phyloP scores from a whole-genome alignment of 2,329 filamentous ascomycete species.

The Pseudofabraea citricarpa region DNA sequence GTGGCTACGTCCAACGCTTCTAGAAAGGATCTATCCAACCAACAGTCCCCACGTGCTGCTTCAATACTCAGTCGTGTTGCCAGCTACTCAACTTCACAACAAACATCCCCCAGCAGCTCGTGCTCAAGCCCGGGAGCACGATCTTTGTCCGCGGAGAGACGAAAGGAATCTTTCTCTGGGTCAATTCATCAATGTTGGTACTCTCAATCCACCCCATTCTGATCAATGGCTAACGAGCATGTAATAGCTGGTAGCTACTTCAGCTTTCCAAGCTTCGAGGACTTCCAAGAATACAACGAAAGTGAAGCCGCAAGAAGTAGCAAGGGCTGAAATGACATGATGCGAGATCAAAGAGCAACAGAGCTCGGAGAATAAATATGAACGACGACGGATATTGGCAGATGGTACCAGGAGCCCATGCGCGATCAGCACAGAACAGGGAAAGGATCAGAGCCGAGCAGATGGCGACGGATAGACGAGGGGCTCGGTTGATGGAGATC shows the following conservation, averaged over 20 bases:
- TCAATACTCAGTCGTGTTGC: conserved; percentile 51
- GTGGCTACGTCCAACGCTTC: conserved; percentile 51
- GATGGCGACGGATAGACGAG: no score
- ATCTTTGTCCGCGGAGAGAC: conserved; percentile 6
- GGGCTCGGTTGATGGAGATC: no score
- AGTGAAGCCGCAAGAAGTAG: conserved; percentile 24
- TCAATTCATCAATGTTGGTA: conserved; percentile 18
- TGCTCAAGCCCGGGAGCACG: conserved; percentile 16
- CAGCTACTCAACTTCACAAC: conserved; percentile 39
- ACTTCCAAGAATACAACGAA: conserved; percentile 52
- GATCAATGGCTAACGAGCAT: conserved; percentile 6
- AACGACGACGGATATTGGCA: no score
- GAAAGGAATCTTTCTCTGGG: conserved; percentile 20
- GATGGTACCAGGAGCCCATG: no score
- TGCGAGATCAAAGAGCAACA: no score
- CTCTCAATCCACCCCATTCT: background rate
- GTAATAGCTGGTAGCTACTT: conserved; percentile 52
- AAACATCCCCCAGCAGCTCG: conserved; percentile 17
- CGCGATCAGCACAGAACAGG: no score
- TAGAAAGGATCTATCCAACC: conserved; percentile 43
- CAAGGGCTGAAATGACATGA: conserved; percentile 11
- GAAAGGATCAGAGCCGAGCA: no score
- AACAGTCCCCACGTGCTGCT: conserved; percentile 45
- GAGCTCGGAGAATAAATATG: no score
- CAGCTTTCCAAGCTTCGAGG: conserved; percentile 70